phyloP scores from a whole-genome alignment of 306 rosid genomes.

The Purshia tridentata region DNA sequence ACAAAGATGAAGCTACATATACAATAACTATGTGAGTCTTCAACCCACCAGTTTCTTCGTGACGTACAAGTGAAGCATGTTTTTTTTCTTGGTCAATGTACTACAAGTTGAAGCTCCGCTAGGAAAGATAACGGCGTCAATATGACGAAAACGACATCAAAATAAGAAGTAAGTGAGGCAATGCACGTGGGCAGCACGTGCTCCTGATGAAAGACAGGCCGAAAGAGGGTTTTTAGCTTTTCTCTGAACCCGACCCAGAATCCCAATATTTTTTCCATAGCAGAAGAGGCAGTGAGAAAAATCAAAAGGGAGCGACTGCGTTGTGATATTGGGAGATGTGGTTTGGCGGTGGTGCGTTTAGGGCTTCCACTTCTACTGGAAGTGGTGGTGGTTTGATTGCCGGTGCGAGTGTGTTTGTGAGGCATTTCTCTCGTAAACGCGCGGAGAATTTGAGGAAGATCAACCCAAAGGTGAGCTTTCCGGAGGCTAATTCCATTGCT shows the following conservation, averaged over 20 bases:
- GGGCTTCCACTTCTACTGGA: neutral
- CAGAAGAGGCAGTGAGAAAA: neutral
- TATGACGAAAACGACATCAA: neutral
- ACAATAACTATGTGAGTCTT: too few species aligned
- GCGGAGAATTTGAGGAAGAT: slow-evolving; percentile 53
- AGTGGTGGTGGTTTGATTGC: neutral
- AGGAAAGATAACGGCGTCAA: too few species aligned
- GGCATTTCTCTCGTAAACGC: slow-evolving; percentile 46
- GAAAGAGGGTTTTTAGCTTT: neutral
- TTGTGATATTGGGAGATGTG: slow-evolving; percentile 8
- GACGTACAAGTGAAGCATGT: too few species aligned
- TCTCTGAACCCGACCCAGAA: neutral
- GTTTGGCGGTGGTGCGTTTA: neutral
- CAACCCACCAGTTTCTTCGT: too few species aligned
- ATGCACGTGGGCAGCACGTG: neutral
- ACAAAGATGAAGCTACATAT: too few species aligned
- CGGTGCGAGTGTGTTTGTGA: slow-evolving; percentile 18
- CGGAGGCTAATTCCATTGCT: slow-evolving; percentile 48
- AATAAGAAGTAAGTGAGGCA: neutral
- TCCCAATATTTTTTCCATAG: neutral
- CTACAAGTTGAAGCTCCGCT: too few species aligned
- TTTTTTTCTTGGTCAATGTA: too few species aligned
- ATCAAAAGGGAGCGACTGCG: neutral
- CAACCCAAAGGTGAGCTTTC: slow-evolving; percentile 44
- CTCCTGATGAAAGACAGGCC: neutral